Conservation (phyloP, 1,139 yeast genomes). For the Yamadazyma dendronema region DNA sequence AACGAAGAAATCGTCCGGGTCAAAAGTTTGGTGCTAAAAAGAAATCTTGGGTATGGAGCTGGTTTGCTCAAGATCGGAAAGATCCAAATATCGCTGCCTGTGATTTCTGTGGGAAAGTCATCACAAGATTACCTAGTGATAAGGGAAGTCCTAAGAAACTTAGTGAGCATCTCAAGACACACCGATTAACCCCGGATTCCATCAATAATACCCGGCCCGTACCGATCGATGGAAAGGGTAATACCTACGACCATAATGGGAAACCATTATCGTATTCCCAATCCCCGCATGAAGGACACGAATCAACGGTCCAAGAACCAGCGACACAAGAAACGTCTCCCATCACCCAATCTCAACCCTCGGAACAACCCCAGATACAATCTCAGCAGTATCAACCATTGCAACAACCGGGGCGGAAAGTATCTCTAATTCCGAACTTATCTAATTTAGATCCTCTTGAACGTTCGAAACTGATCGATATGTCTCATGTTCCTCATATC, state of each 20-base stretch:
- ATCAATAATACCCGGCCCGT: conserved; percentile 34
- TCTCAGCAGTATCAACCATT: background rate
- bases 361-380: background rate
- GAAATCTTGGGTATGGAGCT: conserved; percentile 62
- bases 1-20: conserved; percentile 45
- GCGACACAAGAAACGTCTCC: no score
- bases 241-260: conserved; percentile 30
- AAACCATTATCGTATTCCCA: conserved; percentile 3
- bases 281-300: background rate
- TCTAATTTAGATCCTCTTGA: background rate
- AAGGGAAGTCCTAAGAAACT: conserved; percentile 61
- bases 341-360: no score
- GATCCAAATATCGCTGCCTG: conserved; percentile 55
- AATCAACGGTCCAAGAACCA: no score
- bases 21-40: conserved; percentile 58
- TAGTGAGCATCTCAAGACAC: conserved; percentile 56
- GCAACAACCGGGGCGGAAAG: background rate
- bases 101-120: conserved; percentile 50
- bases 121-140: conserved; percentile 49
- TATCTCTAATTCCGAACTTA: background rate
- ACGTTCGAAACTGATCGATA: background rate
- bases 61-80: conserved; percentile 52
- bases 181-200: conserved; percentile 42
- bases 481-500: background rate
- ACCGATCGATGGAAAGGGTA: conserved; percentile 41